Conservation (phyloP, 2,329 filamentous ascomycete genomes). For the Chlorencoelia australis region DNA sequence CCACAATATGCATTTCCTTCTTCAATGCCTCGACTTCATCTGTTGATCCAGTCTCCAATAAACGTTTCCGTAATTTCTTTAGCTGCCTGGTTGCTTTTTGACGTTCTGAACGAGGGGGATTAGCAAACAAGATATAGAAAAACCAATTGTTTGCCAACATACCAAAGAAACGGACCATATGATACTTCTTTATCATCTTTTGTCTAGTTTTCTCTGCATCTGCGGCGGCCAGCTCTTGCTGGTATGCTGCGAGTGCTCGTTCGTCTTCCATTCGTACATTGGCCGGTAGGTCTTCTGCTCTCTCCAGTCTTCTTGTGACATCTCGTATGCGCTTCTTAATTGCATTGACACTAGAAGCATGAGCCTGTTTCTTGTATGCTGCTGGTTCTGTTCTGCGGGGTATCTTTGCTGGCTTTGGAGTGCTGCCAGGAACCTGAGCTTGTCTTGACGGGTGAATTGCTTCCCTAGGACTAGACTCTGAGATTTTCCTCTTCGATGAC, state of each 20-base stretch:
- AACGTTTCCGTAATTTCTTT: conserved; percentile 52
- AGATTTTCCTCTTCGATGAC: conserved; percentile 23
- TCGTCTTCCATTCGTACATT: conserved; percentile 60
- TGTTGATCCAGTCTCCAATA: conserved; percentile 40
- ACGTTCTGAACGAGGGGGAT: conserved; percentile 40
- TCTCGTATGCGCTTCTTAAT: conserved; percentile 64
- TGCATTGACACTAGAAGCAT: conserved; percentile 38
- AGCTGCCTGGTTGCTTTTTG: conserved; percentile 60
- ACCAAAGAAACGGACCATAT: conserved; percentile 82
- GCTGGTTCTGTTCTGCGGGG: conserved; percentile 22
- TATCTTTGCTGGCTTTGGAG: conserved; percentile 25
- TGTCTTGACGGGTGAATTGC: conserved; percentile 25
- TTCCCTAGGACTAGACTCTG: conserved; percentile 15
- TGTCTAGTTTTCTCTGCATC: conserved; percentile 51
- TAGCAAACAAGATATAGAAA: conserved; percentile 4
- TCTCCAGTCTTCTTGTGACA: conserved; percentile 55
- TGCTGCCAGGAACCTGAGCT: conserved; percentile 22
- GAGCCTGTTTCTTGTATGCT: conserved; percentile 22
- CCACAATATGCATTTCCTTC: conserved; percentile 52
- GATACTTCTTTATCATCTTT: conserved; percentile 68
- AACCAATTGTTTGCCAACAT: too few relatives aligned
- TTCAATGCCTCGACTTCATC: conserved; percentile 43
- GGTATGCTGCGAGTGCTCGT: conserved; percentile 57
- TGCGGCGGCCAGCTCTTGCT: conserved; percentile 50
- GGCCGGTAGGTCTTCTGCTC: conserved; percentile 53